Conservation (phyloP, 164 flowering plant genomes). For the Chloranthus sessilifolius region DNA sequence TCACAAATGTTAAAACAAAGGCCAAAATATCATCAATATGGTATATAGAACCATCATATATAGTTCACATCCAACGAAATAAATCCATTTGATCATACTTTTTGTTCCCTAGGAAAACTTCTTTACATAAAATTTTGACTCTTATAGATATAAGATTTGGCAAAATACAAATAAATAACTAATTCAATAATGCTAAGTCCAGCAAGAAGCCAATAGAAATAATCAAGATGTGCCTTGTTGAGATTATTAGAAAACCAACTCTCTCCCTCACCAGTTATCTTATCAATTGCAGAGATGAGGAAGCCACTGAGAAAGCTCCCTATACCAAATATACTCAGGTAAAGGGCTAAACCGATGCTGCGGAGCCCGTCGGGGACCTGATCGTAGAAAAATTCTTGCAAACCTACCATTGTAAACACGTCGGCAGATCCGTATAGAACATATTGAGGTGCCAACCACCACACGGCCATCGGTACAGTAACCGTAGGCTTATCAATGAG, state of each 20-base stretch:
- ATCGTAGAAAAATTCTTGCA: conserved; percentile 26
- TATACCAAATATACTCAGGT: conserved; percentile 20
- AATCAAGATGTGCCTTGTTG: conserved; percentile 20
- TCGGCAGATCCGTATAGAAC: conserved; percentile 16
- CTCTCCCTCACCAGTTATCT: conserved; percentile 7
- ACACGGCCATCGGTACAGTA: conserved; percentile 21
- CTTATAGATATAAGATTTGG: conserved; percentile 18
- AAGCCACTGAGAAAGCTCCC: conserved; percentile 23
- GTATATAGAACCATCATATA: too few relatives aligned
- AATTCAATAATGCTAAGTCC: conserved; percentile 12
- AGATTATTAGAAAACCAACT: conserved; percentile 23
- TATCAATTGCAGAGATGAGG: conserved; percentile 16
- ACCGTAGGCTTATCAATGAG: conserved; percentile 14
- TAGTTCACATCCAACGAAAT: too few relatives aligned
- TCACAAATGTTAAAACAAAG: too few relatives aligned
- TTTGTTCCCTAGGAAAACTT: too few relatives aligned
- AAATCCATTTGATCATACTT: too few relatives aligned
- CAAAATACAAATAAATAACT: conserved; percentile 6
- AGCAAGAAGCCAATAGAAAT: conserved; percentile 24
- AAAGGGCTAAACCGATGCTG: conserved; percentile 20
- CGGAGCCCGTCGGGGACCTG: conserved; percentile 17
- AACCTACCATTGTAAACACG: conserved; percentile 20
- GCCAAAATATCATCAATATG: too few relatives aligned
- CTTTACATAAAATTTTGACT: too few relatives aligned
- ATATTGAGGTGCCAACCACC: conserved; percentile 25